Base-by-base conservation (phyloP, 1,139 yeast genomes). In the Yamadazyma atlantica region DNA sequence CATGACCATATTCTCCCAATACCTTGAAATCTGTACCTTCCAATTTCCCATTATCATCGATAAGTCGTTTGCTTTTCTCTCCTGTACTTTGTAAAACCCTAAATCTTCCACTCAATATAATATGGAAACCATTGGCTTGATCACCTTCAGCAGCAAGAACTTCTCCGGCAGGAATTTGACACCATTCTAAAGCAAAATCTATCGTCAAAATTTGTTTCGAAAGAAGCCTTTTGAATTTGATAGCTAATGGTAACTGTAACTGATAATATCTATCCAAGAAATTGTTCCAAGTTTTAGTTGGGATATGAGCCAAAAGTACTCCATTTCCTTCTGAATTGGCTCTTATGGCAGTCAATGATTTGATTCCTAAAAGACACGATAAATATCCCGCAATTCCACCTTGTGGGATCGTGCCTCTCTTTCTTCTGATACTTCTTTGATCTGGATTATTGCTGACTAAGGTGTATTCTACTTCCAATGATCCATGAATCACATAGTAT, bases 101-200 rank as follows among this genome's bases (percentile, higher is more conserved):
- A 49, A 92, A 72, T 40, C 98, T 73, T 4, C 98, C 98, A 62
- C 90, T 90, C 32, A 92, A 63, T 0, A 92, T 95, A 33, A 90
- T 81, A 55, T 89, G 95, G 36, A 92, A 87, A 13, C 97, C 96
- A 57, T 89, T 92, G 0, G 98, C 96, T 25, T 78, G 77, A 38
- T 88, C 95, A 1, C 90, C 95, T 56, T 92, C 94, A 3, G 80
- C 74, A 50, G 86, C 87, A 19, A 92, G 60, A 0, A 82, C 75
- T 38, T 83, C 83, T 0, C 97, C 96, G 0, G 97, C 94, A 12
- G 82, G 81, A 4, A 87, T 73, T 45, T 88, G 96, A 34, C 92
- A 80, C 98, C 98, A 92, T 58, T 92, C 98, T 36, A 92, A 65
- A 0, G 97, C 96, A 60, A 85, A 87, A 56, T 92, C 98, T 34